Base-by-base conservation (phyloP, 345 rosid species). In the Hibiscus tridactylites region DNA sequence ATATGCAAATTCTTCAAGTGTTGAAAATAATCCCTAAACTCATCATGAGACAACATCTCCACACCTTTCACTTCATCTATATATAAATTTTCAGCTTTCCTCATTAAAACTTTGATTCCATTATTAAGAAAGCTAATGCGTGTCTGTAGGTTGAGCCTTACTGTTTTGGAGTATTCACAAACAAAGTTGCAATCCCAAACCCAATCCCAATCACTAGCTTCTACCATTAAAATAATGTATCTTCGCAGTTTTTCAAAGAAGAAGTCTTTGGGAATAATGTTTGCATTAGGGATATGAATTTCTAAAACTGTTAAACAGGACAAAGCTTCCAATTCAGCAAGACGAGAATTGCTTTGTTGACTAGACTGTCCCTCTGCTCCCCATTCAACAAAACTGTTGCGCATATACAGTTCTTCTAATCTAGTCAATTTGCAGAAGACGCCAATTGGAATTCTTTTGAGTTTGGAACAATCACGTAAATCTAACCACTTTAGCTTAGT, bases 331-430 rank as follows among this genome's bases (percentile, higher is more conserved):
- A 78, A 17, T 73, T 80, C 80, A 10, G 50, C 59, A 3, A 83
- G 78, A 29, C 31, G 33, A 4, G 76, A 78, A 6, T 80, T 80
- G 2, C 6, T 3, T 8, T n/a, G 66, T 3, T n/a, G 26, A 17
- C 17, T 63, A 31, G 62, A 15, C 0, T 59, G 62, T 11, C 5
- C 76, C 1, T 13, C 72, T 58, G 0, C 44, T 58, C 73, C 77
- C 84, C 84, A 77, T 0, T 47, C 2, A 8, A 1, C 1, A 65
- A 53, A 77, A 28, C 75, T 53, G 4, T 56, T 0, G 0, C 9
- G 8, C 76, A 79, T 61, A 37, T 47, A 67, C 2, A 83, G 4
- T 15, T 81, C 84, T 68, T 83, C 87, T 17, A 79, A 71, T 6
- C 15, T 46, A 4, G 71, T 28, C 68, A 81, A 75, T 3, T 44